These are phyloP conservation scores for Elaeis guineensis DNA, from an alignment of 176 grass and related monocot species.

Conservation along the genomic window DNA sequence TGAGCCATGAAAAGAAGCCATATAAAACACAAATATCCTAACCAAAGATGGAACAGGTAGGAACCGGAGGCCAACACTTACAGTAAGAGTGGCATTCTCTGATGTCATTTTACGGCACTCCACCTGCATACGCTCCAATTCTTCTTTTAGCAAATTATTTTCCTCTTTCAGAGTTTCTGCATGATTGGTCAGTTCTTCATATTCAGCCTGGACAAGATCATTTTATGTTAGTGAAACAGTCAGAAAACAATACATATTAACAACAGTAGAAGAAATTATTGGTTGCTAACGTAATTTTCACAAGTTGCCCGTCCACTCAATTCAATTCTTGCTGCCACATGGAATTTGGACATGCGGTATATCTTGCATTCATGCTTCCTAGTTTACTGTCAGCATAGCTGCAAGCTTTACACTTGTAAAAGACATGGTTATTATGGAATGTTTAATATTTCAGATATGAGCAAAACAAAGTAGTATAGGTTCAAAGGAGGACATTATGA, in stretches of 20 bases:
- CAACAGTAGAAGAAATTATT: conserved; percentile 12
- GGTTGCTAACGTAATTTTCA: neutral
- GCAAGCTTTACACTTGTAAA: too few species aligned
- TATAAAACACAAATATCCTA: conserved; percentile 1
- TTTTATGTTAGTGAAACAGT: conserved; percentile 10
- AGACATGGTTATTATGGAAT: too few species aligned
- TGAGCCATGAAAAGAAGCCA: neutral
- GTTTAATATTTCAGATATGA: too few species aligned
- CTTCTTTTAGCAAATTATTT: conserved; percentile 53
- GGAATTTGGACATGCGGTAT: too few species aligned
- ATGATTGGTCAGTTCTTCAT: conserved; percentile 48
- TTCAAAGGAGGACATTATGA: too few species aligned
- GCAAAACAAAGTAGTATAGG: too few species aligned
- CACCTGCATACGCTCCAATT: conserved; percentile 45
- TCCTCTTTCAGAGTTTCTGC: conserved; percentile 54
- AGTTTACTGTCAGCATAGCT: too few species aligned
- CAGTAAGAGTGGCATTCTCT: conserved; percentile 47
- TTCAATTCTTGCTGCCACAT: too few species aligned
- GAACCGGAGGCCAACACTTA: conserved; percentile 18
- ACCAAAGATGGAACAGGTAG: neutral
- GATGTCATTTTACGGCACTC: conserved; percentile 42
- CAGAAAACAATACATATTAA: conserved; percentile 8
- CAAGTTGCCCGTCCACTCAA: too few species aligned
- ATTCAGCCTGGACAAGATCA: conserved; percentile 42
- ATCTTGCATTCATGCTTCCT: too few species aligned